These are phyloP conservation scores for Blastobotrys apis DNA, from an alignment of 1,139 yeast species.

Conservation along the genomic window DNA sequence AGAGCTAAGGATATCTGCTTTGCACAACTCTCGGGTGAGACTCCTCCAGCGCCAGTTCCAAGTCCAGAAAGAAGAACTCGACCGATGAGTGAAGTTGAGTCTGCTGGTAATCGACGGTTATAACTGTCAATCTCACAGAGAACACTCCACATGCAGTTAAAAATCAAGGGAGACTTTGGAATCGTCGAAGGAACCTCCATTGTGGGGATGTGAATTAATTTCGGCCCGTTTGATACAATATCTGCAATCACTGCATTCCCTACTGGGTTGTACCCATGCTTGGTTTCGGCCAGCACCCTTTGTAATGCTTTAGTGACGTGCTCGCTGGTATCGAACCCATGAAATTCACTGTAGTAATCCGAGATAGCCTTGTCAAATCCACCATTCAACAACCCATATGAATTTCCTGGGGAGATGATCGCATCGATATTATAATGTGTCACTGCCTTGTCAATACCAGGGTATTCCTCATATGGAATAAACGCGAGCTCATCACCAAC, in stretches of 20 bases:
- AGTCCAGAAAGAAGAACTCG: slow-evolving; percentile 48
- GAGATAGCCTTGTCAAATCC: slow-evolving; percentile 48
- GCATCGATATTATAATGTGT: slow-evolving; percentile 24
- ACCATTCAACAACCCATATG: slow-evolving; percentile 49
- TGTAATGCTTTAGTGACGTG: slow-evolving; percentile 24
- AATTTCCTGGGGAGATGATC: slow-evolving; percentile 52
- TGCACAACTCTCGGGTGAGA: slow-evolving; percentile 30
- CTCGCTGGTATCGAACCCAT: slow-evolving; percentile 21
- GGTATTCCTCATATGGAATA: slow-evolving; percentile 12
- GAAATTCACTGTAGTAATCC: slow-evolving; percentile 29
- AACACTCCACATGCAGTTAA: slow-evolving; percentile 47
- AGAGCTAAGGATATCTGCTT: slow-evolving; percentile 2
- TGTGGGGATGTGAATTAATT: slow-evolving; percentile 46
- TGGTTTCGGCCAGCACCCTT: slow-evolving; percentile 17
- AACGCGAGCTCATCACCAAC: slow-evolving; percentile 13
- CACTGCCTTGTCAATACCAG: slow-evolving; percentile 16
- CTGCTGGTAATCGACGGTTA: too few relatives aligned
- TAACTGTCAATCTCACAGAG: slow-evolving; percentile 30
- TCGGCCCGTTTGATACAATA: slow-evolving; percentile 19
- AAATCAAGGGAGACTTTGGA: slow-evolving; percentile 32
- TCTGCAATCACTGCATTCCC: slow-evolving; percentile 30
- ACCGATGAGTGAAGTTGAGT: too few relatives aligned
- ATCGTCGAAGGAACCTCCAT: slow-evolving; percentile 42
- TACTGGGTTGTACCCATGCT: slow-evolving; percentile 37
- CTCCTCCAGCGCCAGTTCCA: slow-evolving; percentile 49